Base-by-base conservation (phyloP, 306 rosid genomes). In the Rosa persica region DNA sequence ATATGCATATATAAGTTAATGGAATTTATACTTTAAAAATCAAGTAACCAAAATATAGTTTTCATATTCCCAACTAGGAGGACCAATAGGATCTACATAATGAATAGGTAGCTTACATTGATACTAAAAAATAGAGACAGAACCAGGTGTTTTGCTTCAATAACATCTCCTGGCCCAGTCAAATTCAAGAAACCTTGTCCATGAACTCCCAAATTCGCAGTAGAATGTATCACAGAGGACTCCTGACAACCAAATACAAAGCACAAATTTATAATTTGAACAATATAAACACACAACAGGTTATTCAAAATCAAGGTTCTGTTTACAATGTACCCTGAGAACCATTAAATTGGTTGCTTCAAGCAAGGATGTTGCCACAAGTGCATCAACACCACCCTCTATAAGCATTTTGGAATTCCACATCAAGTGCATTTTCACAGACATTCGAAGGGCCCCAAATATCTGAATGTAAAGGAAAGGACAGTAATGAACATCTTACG, bases 371-470 rank as follows among this genome's bases (percentile, higher is more conserved):
- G 98, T 95, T 52, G 95, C 89, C 75, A 92, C 90, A 74, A 93
- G 67, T 88, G 89, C 38, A 85, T 91, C 97, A 74, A 82, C 85
- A 36, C 87, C 87, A 61, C 91, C 93, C 80, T 93, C 89, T 73
- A 95, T 91, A 80, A 89, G 90, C 85, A 95, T 88, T 89, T 93
- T 87, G 84, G 99, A 95, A 70, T 95, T 89, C 90, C 81, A 81
- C 98, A 95, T 91, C 87, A 93, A 86, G 85, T 87, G 90, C 88
- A 95, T 95, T 86, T 95, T 95, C 79, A 95, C 97, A 76, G 93
- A 85, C 98, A 93, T 95, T 3, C 99, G 99, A 81, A 95, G 94
- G 51, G 96, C 99, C 74, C 98, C 99, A 83, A 80, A 95, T 81
- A 93, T 91, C 99, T 95, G 87, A 76, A 72, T 78, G 69, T 72